Percentiles rank a stretch among this genome's conserved stretches.
phyloP scores from a whole-genome alignment of 768 basidiomycete species.

The Amanita fuliginea region DNA sequence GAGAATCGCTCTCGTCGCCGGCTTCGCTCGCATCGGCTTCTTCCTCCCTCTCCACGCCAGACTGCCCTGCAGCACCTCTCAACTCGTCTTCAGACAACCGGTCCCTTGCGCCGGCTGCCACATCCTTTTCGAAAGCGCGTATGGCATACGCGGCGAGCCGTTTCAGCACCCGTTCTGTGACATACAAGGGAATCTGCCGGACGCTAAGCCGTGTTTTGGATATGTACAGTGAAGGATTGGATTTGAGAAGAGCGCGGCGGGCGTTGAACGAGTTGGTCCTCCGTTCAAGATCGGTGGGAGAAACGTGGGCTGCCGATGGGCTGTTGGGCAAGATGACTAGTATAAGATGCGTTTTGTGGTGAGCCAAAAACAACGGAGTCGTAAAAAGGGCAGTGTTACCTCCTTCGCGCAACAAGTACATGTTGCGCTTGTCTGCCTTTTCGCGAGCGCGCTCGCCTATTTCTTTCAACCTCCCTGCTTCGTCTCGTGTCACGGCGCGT shows the following conservation, averaged over 20 bases:
- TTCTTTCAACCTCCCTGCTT: conserved; percentile 81
- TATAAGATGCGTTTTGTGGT: too few relatives aligned
- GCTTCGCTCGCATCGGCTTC: conserved; percentile 16
- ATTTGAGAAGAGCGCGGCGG: conserved; percentile 70
- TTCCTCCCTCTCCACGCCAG: conserved; percentile 10
- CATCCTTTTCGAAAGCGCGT: conserved; percentile 71
- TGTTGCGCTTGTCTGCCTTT: conserved; percentile 90
- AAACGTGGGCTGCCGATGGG: conserved; percentile 62
- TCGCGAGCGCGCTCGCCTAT: conserved; percentile 75
- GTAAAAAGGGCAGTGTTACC: conserved; percentile 35
- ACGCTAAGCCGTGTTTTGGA: conserved; percentile 91
- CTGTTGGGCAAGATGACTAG: conserved; percentile 89
- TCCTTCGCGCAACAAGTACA: conserved; percentile 94
- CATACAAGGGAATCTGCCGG: conserved; percentile 86
- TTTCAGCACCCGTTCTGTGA: conserved; percentile 82
- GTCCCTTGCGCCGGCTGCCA: conserved; percentile 47
- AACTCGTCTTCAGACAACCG: conserved; percentile 66
- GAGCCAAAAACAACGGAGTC: not conserved
- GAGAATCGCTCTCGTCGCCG: conserved; percentile 23
- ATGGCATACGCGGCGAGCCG: conserved; percentile 77
- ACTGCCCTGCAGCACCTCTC: conserved; percentile 22
- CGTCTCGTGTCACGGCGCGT: conserved; percentile 82
- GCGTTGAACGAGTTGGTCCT: conserved; percentile 81
- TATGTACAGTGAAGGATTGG: conserved; percentile 90
- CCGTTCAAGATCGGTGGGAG: conserved; percentile 72